A percentile compares a stretch with the other conserved stretches of the same genome.
These are phyloP conservation scores for Aspergillus pseudonomiae DNA, from an alignment of 2,329 filamentous ascomycete genomes.

Conservation along the genomic window DNA sequence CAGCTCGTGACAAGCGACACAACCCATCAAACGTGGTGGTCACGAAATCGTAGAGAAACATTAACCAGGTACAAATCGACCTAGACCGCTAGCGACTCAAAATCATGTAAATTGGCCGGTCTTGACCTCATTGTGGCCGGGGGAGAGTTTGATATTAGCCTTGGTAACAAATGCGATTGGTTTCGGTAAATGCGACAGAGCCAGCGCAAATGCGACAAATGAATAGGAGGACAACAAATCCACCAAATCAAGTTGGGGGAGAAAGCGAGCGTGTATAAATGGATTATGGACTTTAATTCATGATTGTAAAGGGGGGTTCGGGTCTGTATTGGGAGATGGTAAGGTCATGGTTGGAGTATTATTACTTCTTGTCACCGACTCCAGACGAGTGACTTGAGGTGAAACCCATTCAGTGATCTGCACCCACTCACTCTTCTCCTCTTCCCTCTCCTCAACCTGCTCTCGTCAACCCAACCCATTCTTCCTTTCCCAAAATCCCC, in stretches of 20 bases:
- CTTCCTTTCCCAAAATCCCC: conserved; percentile 10
- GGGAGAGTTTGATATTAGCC: conserved; percentile 1
- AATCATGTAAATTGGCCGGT: conserved; percentile 6
- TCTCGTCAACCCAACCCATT: conserved; percentile 18
- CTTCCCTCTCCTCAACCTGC: conserved; percentile 17
- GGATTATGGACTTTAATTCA: background rate
- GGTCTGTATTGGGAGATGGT: background rate
- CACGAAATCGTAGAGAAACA: background rate
- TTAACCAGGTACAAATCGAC: background rate
- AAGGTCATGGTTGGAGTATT: conserved; percentile 5
- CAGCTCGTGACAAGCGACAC: conserved; percentile 7
- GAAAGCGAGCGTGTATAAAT: background rate
- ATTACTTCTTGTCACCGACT: conserved; percentile 19
- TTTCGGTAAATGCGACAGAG: conserved; percentile 4
- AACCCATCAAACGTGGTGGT: background rate
- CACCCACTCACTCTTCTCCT: conserved; percentile 21
- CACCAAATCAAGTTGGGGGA: background rate
- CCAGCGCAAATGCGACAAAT: conserved; percentile 14
- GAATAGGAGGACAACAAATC: background rate
- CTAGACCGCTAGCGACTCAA: background rate
- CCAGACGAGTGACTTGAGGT: conserved; percentile 37
- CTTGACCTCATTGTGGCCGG: background rate
- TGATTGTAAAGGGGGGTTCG: background rate
- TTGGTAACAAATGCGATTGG: conserved; percentile 6
- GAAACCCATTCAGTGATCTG: conserved; percentile 38